phyloP scores from a whole-genome alignment of 768 basidiomycete genomes.

The Mycena epipterygia region DNA sequence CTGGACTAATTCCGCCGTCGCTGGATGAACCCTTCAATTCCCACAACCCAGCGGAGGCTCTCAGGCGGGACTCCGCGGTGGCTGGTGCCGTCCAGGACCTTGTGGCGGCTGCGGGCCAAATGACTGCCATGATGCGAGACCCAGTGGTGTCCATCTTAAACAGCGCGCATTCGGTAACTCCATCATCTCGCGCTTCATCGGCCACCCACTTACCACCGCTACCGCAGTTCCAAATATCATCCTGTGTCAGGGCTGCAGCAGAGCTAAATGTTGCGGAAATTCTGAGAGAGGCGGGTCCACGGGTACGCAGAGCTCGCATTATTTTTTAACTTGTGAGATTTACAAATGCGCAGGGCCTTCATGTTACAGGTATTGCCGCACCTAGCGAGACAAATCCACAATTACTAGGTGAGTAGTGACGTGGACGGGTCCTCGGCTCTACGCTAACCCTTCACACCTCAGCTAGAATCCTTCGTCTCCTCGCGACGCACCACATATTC shows the following conservation, averaged over 20 bases:
- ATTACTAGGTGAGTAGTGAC: slow-evolving; percentile 45
- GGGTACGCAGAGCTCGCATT: not conserved
- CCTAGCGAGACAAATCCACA: slow-evolving; percentile 36
- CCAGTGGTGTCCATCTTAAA: slow-evolving; percentile 7
- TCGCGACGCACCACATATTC: slow-evolving; percentile 51
- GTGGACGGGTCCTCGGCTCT: no score
- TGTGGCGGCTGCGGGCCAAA: slow-evolving; percentile 3
- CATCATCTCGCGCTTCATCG: not conserved
- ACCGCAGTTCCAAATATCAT: slow-evolving; percentile 38
- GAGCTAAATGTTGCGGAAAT: slow-evolving; percentile 47
- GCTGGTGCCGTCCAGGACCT: slow-evolving; percentile 6
- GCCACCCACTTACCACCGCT: not conserved
- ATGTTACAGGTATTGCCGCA: slow-evolving; percentile 43
- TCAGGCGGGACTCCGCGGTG: not conserved
- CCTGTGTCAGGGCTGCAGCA: slow-evolving; percentile 35
- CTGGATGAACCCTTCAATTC: slow-evolving; percentile 25
- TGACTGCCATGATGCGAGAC: slow-evolving; percentile 23
- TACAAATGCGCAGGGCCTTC: not conserved
- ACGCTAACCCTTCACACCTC: not conserved
- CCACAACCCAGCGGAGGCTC: slow-evolving; percentile 3
- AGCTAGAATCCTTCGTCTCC: slow-evolving; percentile 47
- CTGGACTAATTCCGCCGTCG: not conserved
- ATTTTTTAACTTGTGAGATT: slow-evolving; percentile 37
- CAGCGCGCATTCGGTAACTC: not conserved
- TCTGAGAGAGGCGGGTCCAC: slow-evolving; percentile 45